A percentile compares a stretch with the other conserved stretches of the same genome.
Conservation (phyloP, 2,329 filamentous ascomycete genomes). For the Penicillium brevicompactum region DNA sequence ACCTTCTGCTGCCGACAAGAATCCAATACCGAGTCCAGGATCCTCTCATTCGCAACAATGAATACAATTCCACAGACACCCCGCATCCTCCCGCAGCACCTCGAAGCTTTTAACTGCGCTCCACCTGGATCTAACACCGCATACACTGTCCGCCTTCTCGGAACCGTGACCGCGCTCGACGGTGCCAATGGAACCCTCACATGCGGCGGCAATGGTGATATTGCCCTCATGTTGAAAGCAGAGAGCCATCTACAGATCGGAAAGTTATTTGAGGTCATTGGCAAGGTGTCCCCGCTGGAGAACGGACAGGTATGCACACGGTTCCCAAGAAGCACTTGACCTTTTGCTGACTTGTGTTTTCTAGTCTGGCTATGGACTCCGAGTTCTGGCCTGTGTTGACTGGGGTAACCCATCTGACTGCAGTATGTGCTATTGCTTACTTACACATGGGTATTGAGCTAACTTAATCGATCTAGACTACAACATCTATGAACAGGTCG, state of each 20-base stretch:
- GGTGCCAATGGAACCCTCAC: slow-evolving; percentile 82
- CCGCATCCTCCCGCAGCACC: slow-evolving; percentile 77
- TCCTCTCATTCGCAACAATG: slow-evolving; percentile 54
- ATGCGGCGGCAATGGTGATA: slow-evolving; percentile 66
- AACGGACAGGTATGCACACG: slow-evolving; percentile 36
- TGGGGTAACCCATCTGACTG: slow-evolving; percentile 45
- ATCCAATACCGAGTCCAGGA: neutral
- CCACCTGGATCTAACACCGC: slow-evolving; percentile 41
- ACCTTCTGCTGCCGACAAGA: neutral
- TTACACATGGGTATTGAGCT: neutral
- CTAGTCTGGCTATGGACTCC: slow-evolving; percentile 40
- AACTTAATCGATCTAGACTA: slow-evolving; percentile 61
- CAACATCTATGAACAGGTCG: slow-evolving; percentile 72
- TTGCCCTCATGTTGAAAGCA: slow-evolving; percentile 73
- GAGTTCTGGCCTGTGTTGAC: slow-evolving; percentile 45
- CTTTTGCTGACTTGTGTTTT: slow-evolving; percentile 2
- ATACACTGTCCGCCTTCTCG: slow-evolving; percentile 78
- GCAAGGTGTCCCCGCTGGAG: slow-evolving; percentile 48
- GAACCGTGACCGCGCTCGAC: slow-evolving; percentile 78
- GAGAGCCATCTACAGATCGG: slow-evolving; percentile 48
- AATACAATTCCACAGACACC: slow-evolving; percentile 67
- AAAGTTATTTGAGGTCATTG: slow-evolving; percentile 49
- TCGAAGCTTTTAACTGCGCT: slow-evolving; percentile 70
- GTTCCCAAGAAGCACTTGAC: neutral
- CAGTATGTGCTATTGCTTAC: slow-evolving; percentile 32